These are phyloP conservation scores for Musa itinerans DNA, from an alignment of 176 grass and related monocot genomes.

Conservation along the genomic window DNA sequence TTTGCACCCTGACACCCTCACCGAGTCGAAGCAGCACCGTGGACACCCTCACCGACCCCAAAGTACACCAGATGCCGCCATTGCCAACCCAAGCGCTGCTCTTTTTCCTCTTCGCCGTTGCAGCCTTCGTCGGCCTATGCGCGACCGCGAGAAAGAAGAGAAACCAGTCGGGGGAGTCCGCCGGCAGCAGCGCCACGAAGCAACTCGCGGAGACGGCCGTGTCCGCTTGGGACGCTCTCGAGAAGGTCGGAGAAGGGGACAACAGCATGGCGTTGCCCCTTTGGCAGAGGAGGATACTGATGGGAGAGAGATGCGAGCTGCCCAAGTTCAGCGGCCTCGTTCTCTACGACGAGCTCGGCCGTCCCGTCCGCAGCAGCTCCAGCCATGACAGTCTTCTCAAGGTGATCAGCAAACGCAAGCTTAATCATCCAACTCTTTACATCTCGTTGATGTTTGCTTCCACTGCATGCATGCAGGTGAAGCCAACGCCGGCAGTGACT, in stretches of 20 bases:
- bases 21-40: neutral
- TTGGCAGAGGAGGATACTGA: slow-evolving; percentile 38
- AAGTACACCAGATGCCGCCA: neutral
- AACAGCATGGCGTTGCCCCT: slow-evolving; percentile 4
- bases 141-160: neutral
- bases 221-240: neutral
- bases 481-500: neutral
- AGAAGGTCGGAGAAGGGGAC: slow-evolving; percentile 1
- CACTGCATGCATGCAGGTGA: neutral
- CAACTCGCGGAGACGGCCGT: neutral
- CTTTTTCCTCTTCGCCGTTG: neutral
- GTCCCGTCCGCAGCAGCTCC: slow-evolving; percentile 13
- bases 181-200: neutral
- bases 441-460: too few species aligned
- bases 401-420: neutral
- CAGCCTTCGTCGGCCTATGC: neutral
- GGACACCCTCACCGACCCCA: neutral
- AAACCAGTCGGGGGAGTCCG: neutral
- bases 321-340: slow-evolving; percentile 39
- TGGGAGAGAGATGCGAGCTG: slow-evolving; percentile 43
- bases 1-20: too few species aligned
- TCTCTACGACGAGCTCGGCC: slow-evolving; percentile 36
- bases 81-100: neutral
- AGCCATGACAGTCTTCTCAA: neutral
- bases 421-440: too few species aligned